Evolutionary conservation across 176 grass and related monocot species (phyloP).

Genomic region (Aegilops tauschii): DNA sequence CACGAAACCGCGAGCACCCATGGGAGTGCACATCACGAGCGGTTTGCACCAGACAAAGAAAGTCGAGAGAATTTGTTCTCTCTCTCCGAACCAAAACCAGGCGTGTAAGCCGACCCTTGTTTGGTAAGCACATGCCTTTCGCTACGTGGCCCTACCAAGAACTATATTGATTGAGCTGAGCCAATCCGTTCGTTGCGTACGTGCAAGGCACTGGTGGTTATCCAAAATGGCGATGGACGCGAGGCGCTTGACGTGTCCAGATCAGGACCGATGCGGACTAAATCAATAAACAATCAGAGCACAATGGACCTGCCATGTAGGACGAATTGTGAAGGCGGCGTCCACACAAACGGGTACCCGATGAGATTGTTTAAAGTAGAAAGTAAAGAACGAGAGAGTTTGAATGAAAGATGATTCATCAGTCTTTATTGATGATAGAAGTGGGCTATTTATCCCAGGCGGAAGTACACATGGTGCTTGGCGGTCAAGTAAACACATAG

Average conservation of each 20-base stretch:
- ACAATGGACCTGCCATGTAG: neutral
- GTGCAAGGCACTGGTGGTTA: neutral
- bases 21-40: neutral
- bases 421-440: no score
- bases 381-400: no score
- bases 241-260: neutral
- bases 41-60: neutral
- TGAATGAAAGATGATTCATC: no score
- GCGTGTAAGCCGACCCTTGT: neutral
- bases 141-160: slow-evolving; percentile 2
- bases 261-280: neutral
- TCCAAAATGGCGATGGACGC: neutral
- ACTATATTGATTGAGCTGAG: neutral
- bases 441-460: no score
- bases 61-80: neutral
- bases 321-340: neutral
- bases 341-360: neutral
- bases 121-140: slow-evolving; percentile 30
- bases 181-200: slow-evolving; percentile 1
- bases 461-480: no score
- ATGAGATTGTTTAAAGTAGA: no score
- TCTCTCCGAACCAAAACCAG: neutral
- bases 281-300: neutral
- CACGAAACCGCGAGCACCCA: neutral
- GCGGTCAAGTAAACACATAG: no score